A percentile compares a stretch with the other conserved stretches of the same genome.
These are phyloP conservation scores for Chernovozyma sophiae-reginae DNA, from an alignment of 1,139 yeast species.

Conservation along the genomic window DNA sequence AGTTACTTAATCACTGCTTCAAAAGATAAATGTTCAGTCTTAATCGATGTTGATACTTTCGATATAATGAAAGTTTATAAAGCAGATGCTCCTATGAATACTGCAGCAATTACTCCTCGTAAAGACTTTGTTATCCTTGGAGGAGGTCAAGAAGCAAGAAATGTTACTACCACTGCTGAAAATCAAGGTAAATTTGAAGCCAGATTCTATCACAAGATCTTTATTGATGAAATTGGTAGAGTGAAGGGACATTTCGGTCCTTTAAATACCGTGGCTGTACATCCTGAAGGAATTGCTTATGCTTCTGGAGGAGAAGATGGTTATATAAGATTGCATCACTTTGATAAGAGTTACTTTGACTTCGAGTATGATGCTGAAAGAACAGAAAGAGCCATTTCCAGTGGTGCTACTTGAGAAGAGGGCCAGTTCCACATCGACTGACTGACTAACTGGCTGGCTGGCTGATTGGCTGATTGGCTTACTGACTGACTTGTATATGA, in stretches of 20 bases:
- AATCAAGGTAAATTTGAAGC: slow-evolving; percentile 97
- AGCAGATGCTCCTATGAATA: slow-evolving; percentile 93
- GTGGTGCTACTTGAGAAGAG: slow-evolving; percentile 24
- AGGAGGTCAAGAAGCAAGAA: slow-evolving; percentile 99
- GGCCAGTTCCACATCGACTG: too few relatives aligned
- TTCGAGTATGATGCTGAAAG: slow-evolving; percentile 90
- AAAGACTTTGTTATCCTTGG: slow-evolving; percentile 92
- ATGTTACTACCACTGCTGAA: slow-evolving; percentile 93
- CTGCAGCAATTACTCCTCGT: slow-evolving; percentile 89
- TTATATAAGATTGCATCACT: slow-evolving; percentile 87
- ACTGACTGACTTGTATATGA: too few relatives aligned
- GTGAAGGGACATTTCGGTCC: slow-evolving; percentile 99
- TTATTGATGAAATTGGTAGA: slow-evolving; percentile 94
- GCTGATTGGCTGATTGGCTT: too few relatives aligned
- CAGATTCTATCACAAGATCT: slow-evolving; percentile 90
- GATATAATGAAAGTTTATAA: slow-evolving; percentile 69
- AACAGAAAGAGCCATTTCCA: slow-evolving; percentile 54
- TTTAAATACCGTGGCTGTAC: slow-evolving; percentile 86
- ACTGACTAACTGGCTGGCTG: too few relatives aligned
- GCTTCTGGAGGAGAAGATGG: slow-evolving; percentile 99
- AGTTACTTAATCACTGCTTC: slow-evolving; percentile 91
- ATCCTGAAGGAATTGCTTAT: slow-evolving; percentile 90
- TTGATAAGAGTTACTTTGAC: slow-evolving; percentile 88
- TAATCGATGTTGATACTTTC: slow-evolving; percentile 75
- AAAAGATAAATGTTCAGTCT: slow-evolving; percentile 83